phyloP scores from a whole-genome alignment of 176 grass and related monocot species.

The Rhynchospora pubera region DNA sequence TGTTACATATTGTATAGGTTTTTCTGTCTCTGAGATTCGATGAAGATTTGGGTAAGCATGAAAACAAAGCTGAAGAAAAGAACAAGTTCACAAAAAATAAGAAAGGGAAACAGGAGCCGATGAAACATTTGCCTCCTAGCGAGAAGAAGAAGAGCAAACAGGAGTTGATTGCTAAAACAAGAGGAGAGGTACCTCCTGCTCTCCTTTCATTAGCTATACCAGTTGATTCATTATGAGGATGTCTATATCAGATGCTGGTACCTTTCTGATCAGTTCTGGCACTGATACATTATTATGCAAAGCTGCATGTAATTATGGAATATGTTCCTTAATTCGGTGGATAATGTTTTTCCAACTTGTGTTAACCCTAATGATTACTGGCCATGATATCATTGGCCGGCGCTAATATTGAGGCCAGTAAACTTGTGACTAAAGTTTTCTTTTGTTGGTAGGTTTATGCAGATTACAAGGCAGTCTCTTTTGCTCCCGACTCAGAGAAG shows the following conservation, averaged over 20 bases:
- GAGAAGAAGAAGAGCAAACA: slow-evolving; percentile 70
- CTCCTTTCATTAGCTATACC: not conserved
- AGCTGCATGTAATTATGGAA: not conserved
- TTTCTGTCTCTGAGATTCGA: slow-evolving; percentile 90
- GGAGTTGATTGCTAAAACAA: slow-evolving; percentile 63
- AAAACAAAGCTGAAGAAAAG: slow-evolving; percentile 31
- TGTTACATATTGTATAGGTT: slow-evolving; percentile 37
- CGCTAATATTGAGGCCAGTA: not conserved
- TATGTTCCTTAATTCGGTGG: not conserved
- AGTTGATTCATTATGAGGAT: not conserved
- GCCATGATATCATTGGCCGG: not conserved
- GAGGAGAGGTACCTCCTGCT: slow-evolving; percentile 58
- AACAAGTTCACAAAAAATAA: slow-evolving; percentile 60
- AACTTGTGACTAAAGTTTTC: not conserved
- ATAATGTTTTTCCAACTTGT: slow-evolving; percentile 12
- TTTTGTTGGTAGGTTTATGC: slow-evolving; percentile 47
- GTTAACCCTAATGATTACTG: not conserved
- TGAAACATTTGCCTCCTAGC: slow-evolving; percentile 41
- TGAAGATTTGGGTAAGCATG: slow-evolving; percentile 69
- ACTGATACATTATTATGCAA: not conserved
- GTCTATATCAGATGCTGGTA: not conserved
- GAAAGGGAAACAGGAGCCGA: slow-evolving; percentile 42
- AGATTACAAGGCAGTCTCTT: slow-evolving; percentile 82
- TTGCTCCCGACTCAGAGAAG: slow-evolving; percentile 59
- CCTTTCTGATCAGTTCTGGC: not conserved